Conservation (phyloP, 371 early-diverging fungal species). For the Mucor lusitanicus region DNA sequence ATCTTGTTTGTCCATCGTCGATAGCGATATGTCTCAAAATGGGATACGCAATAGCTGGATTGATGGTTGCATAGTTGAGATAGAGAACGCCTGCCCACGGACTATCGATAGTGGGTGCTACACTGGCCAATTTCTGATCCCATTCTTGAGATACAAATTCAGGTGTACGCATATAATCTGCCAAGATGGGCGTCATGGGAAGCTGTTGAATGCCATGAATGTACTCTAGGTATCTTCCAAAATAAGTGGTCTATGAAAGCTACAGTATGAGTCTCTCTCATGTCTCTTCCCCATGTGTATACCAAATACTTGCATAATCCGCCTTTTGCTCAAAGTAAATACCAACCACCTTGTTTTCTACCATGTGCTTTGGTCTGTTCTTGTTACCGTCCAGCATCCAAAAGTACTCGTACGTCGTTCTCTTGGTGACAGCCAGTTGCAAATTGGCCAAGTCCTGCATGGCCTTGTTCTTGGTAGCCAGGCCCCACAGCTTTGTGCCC, state of each 20-base stretch:
- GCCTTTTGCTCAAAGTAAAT: constrained; percentile 75
- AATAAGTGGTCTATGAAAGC: constrained; percentile 57
- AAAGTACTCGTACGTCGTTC: constrained; percentile 70
- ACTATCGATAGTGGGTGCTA: constrained; percentile 36
- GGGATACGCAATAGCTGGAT: constrained; percentile 46
- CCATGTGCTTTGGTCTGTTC: constrained; percentile 53
- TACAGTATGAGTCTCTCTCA: not conserved
- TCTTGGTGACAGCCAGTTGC: constrained; percentile 58
- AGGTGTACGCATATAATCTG: constrained; percentile 45
- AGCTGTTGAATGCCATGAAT: constrained; percentile 83
- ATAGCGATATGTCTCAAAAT: constrained; percentile 36
- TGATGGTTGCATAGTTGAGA: constrained; percentile 55
- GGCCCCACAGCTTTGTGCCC: constrained; percentile 67
- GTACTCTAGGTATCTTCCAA: constrained; percentile 64
- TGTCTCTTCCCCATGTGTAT: not conserved
- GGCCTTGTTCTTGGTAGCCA: constrained; percentile 41
- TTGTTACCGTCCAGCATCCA: constrained; percentile 53
- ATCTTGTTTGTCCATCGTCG: constrained; percentile 65
- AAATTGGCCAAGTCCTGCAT: constrained; percentile 46
- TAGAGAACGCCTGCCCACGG: constrained; percentile 62
- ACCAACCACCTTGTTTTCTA: constrained; percentile 67
- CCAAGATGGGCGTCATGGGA: constrained; percentile 73
- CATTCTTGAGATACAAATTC: constrained; percentile 61
- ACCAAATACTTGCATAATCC: constrained; percentile 57
- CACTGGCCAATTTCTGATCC: constrained; percentile 38